These are phyloP conservation scores for Blastobotrys capitulatus DNA, from an alignment of 1,139 yeast genomes.

Conservation along the genomic window DNA sequence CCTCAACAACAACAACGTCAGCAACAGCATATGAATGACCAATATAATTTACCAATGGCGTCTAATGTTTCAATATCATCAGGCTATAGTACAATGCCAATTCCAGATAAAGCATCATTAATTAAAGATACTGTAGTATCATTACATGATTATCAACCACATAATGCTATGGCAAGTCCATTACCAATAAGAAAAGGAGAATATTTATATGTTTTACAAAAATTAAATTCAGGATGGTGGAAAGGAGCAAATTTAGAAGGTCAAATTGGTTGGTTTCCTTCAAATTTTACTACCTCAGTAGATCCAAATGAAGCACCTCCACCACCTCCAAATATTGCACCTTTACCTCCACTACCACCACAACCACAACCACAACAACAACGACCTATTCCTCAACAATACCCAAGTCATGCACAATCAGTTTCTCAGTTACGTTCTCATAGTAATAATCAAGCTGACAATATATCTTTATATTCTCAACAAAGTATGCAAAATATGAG, in stretches of 20 bases:
- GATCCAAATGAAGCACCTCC: background rate
- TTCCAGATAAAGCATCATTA: background rate
- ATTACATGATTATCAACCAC: constrained; percentile 2
- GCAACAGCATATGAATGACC: background rate
- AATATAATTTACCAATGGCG: background rate
- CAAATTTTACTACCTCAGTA: constrained; percentile 27
- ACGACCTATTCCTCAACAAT: background rate
- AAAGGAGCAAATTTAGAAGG: constrained; percentile 29
- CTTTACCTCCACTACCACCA: background rate
- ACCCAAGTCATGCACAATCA: background rate
- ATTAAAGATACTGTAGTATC: constrained; percentile 6
- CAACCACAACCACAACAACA: background rate
- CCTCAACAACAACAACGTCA: background rate
- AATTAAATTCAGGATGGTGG: constrained; percentile 39
- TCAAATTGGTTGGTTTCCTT: constrained; percentile 35
- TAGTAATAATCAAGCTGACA: background rate
- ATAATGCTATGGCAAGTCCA: constrained; percentile 49
- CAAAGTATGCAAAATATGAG: background rate
- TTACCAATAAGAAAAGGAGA: constrained; percentile 58
- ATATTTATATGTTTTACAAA: constrained; percentile 53
- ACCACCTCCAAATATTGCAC: background rate
- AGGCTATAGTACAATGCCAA: background rate
- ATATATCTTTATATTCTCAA: background rate
- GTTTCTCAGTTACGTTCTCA: background rate
- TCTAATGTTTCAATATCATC: constrained; percentile 1